Evolutionary conservation across 2,329 filamentous ascomycete genomes (phyloP), one percentile per base, ranked within the genome.

Genomic region (Nannizzia gypsea): DNA sequence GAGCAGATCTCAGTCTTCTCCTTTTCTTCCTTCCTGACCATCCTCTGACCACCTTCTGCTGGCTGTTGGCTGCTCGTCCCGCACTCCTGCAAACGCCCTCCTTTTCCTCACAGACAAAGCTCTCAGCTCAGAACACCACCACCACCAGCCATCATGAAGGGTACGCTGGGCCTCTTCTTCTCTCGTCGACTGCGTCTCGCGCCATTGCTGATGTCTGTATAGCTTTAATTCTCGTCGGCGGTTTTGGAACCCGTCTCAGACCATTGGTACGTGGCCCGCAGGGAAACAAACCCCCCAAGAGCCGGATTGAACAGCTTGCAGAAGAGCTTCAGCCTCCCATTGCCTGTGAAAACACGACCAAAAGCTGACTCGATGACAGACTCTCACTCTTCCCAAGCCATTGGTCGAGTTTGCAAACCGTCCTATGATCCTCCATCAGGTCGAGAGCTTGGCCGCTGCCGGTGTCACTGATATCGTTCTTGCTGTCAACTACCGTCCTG

Each of bases 181-280:
- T 50, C 56, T 58, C n/a, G 13, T 6, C 15, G 13, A 13, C 38
- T 42, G 38, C n/a, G 38, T n/a, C 38, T 58, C 59, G 57, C 44
- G 58, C 61, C 58, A 63, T 61, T 60, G 60, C 58, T 60, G 62
- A 64, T 67, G 58, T 58, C 42, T 59, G 56, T 60, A 61, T 72
- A 96, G 90, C 91, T 79, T 87, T 96, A 74, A 96, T 96, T 87
- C 91, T 97, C 74, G 93, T 97, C 77, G 93, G 93, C 80, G 93
- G 92, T 76, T 99, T 96, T 77, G 92, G 92, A 79, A 99, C 92
- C 76, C 91, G 92, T 78, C 87, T 99, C 71, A 89, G 92, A 74
- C 92, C 92, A 81, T 84, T 97, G 73, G 90, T 95, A 86, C 73
- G 86, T 79, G 62, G 62, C 60, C 61, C 63, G 11, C 11, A 34